Percentiles rank a stretch among this genome's conserved stretches.
Evolutionary conservation across 2,329 filamentous ascomycete genomes (phyloP).

Genomic region (Metarhizium sp.): DNA sequence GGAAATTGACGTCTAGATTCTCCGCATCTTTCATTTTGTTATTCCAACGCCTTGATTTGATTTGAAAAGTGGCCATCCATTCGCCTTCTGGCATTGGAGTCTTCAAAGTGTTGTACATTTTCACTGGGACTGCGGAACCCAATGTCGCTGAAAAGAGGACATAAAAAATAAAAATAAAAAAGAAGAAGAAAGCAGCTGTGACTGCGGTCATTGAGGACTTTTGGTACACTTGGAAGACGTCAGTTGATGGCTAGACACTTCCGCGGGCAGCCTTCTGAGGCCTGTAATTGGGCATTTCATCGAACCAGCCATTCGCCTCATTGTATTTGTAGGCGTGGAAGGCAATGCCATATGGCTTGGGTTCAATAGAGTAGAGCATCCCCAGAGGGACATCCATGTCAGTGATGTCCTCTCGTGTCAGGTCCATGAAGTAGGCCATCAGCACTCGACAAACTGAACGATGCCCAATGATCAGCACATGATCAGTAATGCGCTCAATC

Average conservation of each 20-base stretch:
- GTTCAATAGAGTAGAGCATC: conserved; percentile 89
- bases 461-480: conserved; percentile 86
- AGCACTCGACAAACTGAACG: conserved; percentile 86
- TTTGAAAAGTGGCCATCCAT: background rate
- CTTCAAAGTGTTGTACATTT: background rate
- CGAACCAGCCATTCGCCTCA: conserved; percentile 66
- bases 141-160: background rate
- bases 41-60: background rate
- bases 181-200: background rate
- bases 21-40: background rate
- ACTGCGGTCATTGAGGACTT: background rate
- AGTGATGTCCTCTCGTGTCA: conserved; percentile 84
- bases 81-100: background rate
- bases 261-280: conserved; percentile 43
- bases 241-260: conserved; percentile 1
- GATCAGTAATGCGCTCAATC: conserved; percentile 93
- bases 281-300: conserved; percentile 76
- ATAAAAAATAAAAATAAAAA: no score
- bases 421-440: conserved; percentile 92
- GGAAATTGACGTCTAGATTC: background rate
- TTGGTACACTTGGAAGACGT: background rate
- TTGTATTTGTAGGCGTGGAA: conserved; percentile 95
- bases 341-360: conserved; percentile 94
- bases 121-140: background rate
- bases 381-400: conserved; percentile 90